Evolutionary conservation across 257 asterid species (phyloP), one percentile per base, ranked within the genome.

Genomic region (Salvia rosmarinus): DNA sequence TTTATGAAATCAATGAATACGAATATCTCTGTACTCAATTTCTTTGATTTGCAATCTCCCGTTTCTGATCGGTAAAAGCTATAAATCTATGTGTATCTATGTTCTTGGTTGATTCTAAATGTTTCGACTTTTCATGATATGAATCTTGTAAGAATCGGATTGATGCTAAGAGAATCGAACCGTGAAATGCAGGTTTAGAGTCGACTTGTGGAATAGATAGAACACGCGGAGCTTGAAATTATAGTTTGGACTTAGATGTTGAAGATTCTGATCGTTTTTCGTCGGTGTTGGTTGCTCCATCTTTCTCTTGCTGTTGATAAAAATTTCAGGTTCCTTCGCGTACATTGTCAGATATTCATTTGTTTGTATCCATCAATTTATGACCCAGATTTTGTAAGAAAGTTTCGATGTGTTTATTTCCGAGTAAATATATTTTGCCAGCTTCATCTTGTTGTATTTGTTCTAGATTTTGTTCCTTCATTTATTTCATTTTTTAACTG

Each of bases 131-230:
- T 10, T n/a, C 9, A 6, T 46, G 58, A 23, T 51, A 19, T 32
- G 23, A 2, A 3, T 55, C 43, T 55, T 46, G 16, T 19, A 52
- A 25, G 64, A n/a, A 40, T 17, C 5, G 32, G 14, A 67, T 63
- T 54, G 78, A 52, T 73, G 82, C 74, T 63, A 28, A 21, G n/a
- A 35, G 56, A n/a, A 47, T 17, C 10, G n/a, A 59, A 25, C 72
- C 30, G 25, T 72, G 71, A 64, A 65, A 76, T 25, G 81, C 90
- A 86, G 96, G 87, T 82, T 57, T 73, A 67, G 73, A 40, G 49
- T 77, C 19, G 69, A 70, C 43, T 70, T 55, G 80, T 74, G 82
- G 76, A 68, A 32, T 76, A 67, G 75, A 74, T 72, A 63, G 61
- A 30, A 61, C 47, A 50, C 64, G 17, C 64, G 17, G 82, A 75